Percentiles rank a stretch among this genome's conserved stretches.
Evolutionary conservation across 75 land plant genomes (phyloP).

Genomic region (Azolla pinnata): DNA sequence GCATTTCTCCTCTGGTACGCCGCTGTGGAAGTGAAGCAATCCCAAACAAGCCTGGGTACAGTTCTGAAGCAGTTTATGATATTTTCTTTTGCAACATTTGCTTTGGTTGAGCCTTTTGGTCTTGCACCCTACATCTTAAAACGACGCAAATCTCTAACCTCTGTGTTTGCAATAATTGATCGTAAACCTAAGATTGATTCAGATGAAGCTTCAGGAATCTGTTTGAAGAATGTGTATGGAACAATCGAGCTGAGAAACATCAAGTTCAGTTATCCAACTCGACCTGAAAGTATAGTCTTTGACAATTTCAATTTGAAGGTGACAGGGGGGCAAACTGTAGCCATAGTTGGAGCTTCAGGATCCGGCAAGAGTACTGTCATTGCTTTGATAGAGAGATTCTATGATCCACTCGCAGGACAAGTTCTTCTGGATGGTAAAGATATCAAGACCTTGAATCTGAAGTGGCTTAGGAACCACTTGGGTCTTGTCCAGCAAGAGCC

Average conservation of each 20-base stretch:
- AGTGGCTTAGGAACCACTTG: conserved; percentile 87
- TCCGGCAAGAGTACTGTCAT: conserved; percentile 97
- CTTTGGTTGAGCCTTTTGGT: conserved; percentile 93
- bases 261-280: conserved; percentile 84
- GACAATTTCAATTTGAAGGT: conserved; percentile 91
- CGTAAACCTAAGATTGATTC: conserved; percentile 78
- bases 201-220: conserved; percentile 62
- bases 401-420: conserved; percentile 83
- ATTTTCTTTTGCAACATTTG: conserved; percentile 91
- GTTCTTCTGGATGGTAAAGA: conserved; percentile 82
- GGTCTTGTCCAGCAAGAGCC: conserved; percentile 98
- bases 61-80: conserved; percentile 80
- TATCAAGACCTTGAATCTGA: conserved; percentile 55
- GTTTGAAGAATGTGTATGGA: conserved; percentile 82
- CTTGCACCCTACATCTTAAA: conserved; percentile 88
- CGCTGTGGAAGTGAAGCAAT: conserved; percentile 35
- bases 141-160: conserved; percentile 57
- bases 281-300: conserved; percentile 69
- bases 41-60: conserved; percentile 32
- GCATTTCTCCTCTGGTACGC: conserved; percentile 88
- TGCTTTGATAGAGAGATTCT: conserved; percentile 84
- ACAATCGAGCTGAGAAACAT: conserved; percentile 78
- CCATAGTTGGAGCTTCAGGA: conserved; percentile 93
- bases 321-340: conserved; percentile 83
- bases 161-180: conserved; percentile 93